Evolutionary conservation across 768 basidiomycete genomes (phyloP).

Genomic region (Suillus ampliporus): DNA sequence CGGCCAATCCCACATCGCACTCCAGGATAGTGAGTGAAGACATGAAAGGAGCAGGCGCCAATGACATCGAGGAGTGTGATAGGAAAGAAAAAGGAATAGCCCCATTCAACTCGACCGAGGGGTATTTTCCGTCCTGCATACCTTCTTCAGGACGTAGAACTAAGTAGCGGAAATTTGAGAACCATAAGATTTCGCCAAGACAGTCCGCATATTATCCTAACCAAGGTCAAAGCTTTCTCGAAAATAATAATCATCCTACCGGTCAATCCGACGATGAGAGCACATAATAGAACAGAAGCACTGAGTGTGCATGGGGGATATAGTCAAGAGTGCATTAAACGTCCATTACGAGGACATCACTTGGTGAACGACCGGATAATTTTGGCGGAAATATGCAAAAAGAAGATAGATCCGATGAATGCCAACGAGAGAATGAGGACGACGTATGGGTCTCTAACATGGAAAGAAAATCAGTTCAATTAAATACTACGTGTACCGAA

Average conservation of each 20-base stretch:
- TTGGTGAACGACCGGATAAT: constrained; percentile 90
- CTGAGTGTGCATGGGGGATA: not conserved
- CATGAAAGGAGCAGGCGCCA: not conserved
- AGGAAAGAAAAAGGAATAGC: not conserved
- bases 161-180: not conserved
- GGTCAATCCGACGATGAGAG: not conserved
- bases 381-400: constrained; percentile 97
- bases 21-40: not conserved
- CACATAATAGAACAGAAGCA: not conserved
- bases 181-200: not conserved
- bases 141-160: not conserved
- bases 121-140: not conserved
- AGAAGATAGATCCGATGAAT: constrained; percentile 98
- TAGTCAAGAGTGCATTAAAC: constrained; percentile 7
- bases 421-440: constrained; percentile 94
- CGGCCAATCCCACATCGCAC: not conserved
- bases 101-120: not conserved
- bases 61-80: not conserved
- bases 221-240: not conserved
- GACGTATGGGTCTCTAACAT: constrained; percentile 88
- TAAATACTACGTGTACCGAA: not conserved
- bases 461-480: constrained; percentile 15
- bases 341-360: constrained; percentile 42
- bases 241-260: not conserved
- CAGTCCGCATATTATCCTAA: not conserved